phyloP scores from a whole-genome alignment of 2,329 filamentous ascomycete genomes.

The Apiospora marii region DNA sequence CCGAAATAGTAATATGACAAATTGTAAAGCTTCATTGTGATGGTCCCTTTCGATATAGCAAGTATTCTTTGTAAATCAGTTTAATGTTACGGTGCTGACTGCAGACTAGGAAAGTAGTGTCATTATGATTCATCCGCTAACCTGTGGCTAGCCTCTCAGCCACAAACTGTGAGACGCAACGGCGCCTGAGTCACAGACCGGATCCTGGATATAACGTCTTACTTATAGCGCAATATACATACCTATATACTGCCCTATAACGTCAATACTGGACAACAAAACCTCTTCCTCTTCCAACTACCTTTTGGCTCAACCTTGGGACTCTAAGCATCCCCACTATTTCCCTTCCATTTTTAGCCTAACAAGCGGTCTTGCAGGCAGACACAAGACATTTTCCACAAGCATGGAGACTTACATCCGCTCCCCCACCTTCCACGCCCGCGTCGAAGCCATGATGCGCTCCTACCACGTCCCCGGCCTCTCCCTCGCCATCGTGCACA shows the following conservation, averaged over 20 bases:
- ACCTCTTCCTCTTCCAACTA: not conserved
- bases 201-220: not conserved
- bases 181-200: not conserved
- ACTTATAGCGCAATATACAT: not conserved
- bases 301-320: not conserved
- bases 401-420: not conserved
- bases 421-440: not conserved
- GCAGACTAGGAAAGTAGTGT: not conserved
- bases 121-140: conserved; percentile 6
- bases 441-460: not conserved
- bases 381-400: rapidly evolving
- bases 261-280: not conserved
- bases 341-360: not conserved
- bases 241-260: not conserved
- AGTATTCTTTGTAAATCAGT: not conserved
- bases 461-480: conserved; percentile 37
- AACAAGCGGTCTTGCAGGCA: not conserved
- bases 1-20: not conserved
- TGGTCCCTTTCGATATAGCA: no score
- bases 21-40: not conserved
- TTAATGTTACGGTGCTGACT: not conserved
- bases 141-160: not conserved
- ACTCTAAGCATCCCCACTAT: not conserved
- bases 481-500: conserved; percentile 34
- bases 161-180: not conserved